These are phyloP conservation scores for Phlebiopsis flavidoalba DNA, from an alignment of 768 basidiomycete species.

Conservation along the genomic window DNA sequence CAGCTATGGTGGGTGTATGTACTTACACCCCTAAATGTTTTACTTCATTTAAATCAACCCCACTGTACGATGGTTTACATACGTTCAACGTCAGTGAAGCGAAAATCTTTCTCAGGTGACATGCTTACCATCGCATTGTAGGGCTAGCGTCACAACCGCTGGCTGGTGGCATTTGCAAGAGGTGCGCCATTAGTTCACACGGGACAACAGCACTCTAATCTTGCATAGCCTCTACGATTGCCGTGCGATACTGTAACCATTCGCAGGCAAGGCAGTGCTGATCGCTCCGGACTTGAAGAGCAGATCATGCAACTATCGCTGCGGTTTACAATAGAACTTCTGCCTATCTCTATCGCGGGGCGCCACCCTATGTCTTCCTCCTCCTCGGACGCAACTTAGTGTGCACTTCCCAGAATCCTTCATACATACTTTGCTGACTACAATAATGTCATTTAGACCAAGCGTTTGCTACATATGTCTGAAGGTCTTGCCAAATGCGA, in stretches of 20 bases:
- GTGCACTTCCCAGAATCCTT: constrained; percentile 13
- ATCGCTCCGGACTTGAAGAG: constrained; percentile 49
- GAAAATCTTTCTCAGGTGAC: background rate
- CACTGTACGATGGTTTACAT: constrained; percentile 65
- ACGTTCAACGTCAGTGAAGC: constrained; percentile 47
- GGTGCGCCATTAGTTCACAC: constrained; percentile 32
- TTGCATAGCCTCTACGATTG: constrained; percentile 47
- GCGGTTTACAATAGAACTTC: constrained; percentile 65
- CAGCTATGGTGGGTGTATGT: constrained; percentile 70
- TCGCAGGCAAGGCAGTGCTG: constrained; percentile 58
- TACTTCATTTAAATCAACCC: no score
- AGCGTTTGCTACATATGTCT: constrained; percentile 46
- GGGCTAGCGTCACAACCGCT: constrained; percentile 59
- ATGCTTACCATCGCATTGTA: constrained; percentile 20
- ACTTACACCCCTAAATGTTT: background rate
- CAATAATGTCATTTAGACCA: constrained; percentile 29
- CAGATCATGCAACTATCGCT: constrained; percentile 72
- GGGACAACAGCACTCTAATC: background rate
- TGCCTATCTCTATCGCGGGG: constrained; percentile 64
- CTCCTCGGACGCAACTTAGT: constrained; percentile 58
- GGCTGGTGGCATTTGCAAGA: constrained; percentile 65
- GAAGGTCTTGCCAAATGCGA: constrained; percentile 49
- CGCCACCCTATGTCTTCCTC: constrained; percentile 70
- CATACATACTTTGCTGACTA: background rate
- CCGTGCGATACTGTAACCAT: constrained; percentile 72